A percentile compares a stretch with the other conserved stretches of the same genome.
Conservation (phyloP, 106 monocot species). For the Allium sativum region DNA sequence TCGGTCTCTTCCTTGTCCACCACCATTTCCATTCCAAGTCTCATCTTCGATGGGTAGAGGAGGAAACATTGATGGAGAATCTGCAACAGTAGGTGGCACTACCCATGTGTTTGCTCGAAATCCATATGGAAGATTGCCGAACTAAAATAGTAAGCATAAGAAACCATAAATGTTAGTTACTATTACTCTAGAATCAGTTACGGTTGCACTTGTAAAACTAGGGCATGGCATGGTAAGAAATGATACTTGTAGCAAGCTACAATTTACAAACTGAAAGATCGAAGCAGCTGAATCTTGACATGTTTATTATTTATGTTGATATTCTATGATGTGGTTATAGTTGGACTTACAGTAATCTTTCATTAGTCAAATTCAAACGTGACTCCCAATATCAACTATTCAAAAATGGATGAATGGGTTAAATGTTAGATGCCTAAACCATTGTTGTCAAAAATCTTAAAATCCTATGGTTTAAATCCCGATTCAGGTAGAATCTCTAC, state of each 20-base stretch:
- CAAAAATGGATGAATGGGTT: background rate
- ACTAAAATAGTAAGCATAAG: constrained; percentile 28
- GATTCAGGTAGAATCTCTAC: no score
- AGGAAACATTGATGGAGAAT: constrained; percentile 53
- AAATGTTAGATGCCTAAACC: constrained; percentile 1
- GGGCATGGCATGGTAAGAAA: background rate
- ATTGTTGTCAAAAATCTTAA: no score
- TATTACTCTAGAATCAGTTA: no score
- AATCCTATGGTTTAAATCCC: no score
- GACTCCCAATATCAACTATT: no score
- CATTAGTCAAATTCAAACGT: no score
- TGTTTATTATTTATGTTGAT: no score
- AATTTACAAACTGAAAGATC: no score
- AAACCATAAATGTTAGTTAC: background rate
- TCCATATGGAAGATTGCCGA: constrained; percentile 98
- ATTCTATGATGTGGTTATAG: no score
- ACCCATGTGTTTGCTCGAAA: constrained; percentile 98
- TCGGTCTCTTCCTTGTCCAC: constrained; percentile 76
- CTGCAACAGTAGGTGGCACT: constrained; percentile 62
- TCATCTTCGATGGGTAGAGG: constrained; percentile 82
- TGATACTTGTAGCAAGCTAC: no score
- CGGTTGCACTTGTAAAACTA: background rate
- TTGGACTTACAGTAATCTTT: no score
- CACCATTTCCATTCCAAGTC: constrained; percentile 80
- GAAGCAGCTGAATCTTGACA: no score